These are phyloP conservation scores for Prototheca stagnorum DNA, from an alignment of 163 green algal species.

Conservation along the genomic window DNA sequence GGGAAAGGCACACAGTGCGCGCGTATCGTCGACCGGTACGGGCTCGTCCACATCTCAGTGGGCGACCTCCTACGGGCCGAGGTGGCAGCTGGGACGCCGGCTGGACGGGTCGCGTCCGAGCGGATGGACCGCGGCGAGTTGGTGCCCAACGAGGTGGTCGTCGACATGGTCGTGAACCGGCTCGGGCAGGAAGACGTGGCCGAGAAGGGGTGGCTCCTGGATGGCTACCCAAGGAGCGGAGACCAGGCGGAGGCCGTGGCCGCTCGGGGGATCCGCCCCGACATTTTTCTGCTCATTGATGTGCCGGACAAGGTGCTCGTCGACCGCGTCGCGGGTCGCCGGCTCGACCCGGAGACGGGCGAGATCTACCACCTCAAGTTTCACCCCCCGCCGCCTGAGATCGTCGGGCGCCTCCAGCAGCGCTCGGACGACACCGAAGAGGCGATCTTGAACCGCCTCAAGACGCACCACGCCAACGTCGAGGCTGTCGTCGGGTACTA, in stretches of 20 bases:
- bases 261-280: slow-evolving; percentile 72
- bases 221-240: slow-evolving; percentile 85
- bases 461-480: slow-evolving; percentile 66
- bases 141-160: slow-evolving; percentile 78
- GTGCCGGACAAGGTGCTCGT: slow-evolving; percentile 79
- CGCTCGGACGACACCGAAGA: slow-evolving; percentile 95
- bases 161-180: slow-evolving; percentile 62
- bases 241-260: slow-evolving; percentile 88
- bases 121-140: slow-evolving; percentile 90
- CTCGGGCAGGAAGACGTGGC: slow-evolving; percentile 39
- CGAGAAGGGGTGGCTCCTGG: slow-evolving; percentile 82
- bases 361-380: slow-evolving; percentile 97
- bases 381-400: slow-evolving; percentile 68
- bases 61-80: slow-evolving; percentile 92
- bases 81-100: slow-evolving; percentile 67
- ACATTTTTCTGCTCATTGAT: slow-evolving; percentile 90
- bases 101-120: slow-evolving; percentile 62
- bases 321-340: slow-evolving; percentile 80
- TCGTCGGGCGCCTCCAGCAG: slow-evolving; percentile 61
- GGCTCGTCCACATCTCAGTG: slow-evolving; percentile 88
- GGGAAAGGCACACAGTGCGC: slow-evolving; percentile 98
- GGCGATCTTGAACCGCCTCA: slow-evolving; percentile 53
- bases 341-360: slow-evolving; percentile 81
- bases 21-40: slow-evolving; percentile 88
- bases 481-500: slow-evolving; percentile 40